Conservation (phyloP, 2,329 filamentous ascomycete genomes). For the Penicillium sumatraense region DNA sequence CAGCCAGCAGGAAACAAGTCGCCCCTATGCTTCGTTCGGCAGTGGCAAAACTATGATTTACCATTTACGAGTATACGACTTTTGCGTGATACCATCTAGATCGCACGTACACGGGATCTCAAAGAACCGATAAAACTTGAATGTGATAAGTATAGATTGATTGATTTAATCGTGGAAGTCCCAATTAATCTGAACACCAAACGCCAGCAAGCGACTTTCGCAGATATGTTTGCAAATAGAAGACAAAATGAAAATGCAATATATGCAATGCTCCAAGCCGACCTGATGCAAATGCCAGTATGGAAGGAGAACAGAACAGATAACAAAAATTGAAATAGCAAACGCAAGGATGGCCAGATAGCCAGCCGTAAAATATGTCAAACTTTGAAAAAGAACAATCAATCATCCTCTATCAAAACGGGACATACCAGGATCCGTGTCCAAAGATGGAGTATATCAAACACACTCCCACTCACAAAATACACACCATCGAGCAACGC, state of each 20-base stretch:
- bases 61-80: background rate
- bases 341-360: conserved; percentile 2
- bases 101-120: background rate
- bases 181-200: conserved; percentile 13
- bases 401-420: conserved; percentile 2
- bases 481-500: conserved; percentile 70
- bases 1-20: conserved; percentile 66
- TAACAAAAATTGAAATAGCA: conserved; percentile 1
- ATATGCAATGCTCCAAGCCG: conserved; percentile 29
- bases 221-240: conserved; percentile 6
- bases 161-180: conserved; percentile 1
- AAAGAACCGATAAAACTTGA: background rate
- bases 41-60: conserved; percentile 30
- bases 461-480: conserved; percentile 69
- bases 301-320: conserved; percentile 14
- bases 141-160: background rate
- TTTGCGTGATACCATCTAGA: too few species aligned
- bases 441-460: conserved; percentile 35
- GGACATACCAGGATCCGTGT: conserved; percentile 3
- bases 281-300: conserved; percentile 32
- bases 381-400: conserved; percentile 2
- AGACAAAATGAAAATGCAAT: conserved; percentile 15
- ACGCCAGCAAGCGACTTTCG: conserved; percentile 12
- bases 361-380: conserved; percentile 7
- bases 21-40: conserved; percentile 62